These are phyloP conservation scores for Annona cherimola DNA, from an alignment of 164 flowering plant species.

Conservation along the genomic window DNA sequence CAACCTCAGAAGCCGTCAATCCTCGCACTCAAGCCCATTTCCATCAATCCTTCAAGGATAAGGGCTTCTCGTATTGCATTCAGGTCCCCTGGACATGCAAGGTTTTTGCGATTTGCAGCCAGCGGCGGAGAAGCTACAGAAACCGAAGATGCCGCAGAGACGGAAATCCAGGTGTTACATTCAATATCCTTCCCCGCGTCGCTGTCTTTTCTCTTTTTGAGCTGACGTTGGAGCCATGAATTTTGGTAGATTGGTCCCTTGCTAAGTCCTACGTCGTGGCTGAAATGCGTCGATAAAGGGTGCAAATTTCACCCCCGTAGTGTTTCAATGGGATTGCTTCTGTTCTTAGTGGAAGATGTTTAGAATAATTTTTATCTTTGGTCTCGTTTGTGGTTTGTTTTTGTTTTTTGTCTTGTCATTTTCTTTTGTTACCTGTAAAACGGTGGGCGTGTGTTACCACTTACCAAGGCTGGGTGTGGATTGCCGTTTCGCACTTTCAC, in stretches of 20 bases:
- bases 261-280: no score
- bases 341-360: no score
- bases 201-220: neutral
- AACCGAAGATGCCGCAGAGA: slow-evolving; percentile 15
- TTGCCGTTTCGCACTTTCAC: no score
- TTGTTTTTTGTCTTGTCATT: no score
- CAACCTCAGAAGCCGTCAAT: slow-evolving; percentile 7
- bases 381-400: no score
- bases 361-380: no score
- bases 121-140: slow-evolving; percentile 17
- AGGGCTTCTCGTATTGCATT: neutral
- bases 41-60: neutral
- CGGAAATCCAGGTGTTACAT: slow-evolving; percentile 13
- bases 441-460: no score
- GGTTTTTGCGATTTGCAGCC: slow-evolving; percentile 12
- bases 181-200: neutral
- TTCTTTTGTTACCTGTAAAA: no score
- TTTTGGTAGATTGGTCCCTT: neutral
- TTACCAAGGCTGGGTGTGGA: no score
- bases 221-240: neutral
- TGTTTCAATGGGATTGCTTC: no score
- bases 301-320: no score
- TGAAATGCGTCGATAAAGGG: no score
- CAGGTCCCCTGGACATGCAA: slow-evolving; percentile 2
- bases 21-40: slow-evolving; percentile 9